Evolutionary conservation across 2,329 filamentous ascomycete genomes (phyloP).

Genomic region (Rhytidhysteron rufulum): DNA sequence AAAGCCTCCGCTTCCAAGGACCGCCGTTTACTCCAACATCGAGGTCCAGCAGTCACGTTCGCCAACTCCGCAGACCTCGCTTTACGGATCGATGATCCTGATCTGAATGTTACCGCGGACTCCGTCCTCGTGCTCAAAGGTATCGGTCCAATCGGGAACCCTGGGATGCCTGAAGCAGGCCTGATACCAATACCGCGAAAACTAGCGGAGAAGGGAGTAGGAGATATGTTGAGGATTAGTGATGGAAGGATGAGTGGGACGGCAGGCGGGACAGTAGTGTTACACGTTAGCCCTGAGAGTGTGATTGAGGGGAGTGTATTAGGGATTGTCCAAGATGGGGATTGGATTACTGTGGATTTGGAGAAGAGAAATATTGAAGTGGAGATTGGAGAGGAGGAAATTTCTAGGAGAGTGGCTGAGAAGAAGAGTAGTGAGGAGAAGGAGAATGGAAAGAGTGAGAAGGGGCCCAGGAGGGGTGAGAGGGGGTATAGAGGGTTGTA

Average conservation of each 20-base stretch:
- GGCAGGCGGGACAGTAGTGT: slow-evolving; percentile 52
- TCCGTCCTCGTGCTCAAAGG: slow-evolving; percentile 84
- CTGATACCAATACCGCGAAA: slow-evolving; percentile 76
- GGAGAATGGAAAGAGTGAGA: slow-evolving; percentile 20
- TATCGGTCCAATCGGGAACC: slow-evolving; percentile 84
- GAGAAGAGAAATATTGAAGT: slow-evolving; percentile 41
- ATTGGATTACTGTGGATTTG: slow-evolving; percentile 45
- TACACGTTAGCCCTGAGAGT: slow-evolving; percentile 53
- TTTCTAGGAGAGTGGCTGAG: slow-evolving; percentile 34
- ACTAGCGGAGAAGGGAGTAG: slow-evolving; percentile 44
- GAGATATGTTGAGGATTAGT: slow-evolving; percentile 51
- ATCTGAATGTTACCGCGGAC: slow-evolving; percentile 68
- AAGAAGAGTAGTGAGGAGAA: slow-evolving; percentile 19
- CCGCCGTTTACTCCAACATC: slow-evolving; percentile 60
- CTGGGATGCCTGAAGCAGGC: slow-evolving; percentile 90
- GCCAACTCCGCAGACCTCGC: slow-evolving; percentile 76
- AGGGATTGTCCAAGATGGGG: slow-evolving; percentile 47
- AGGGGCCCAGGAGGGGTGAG: slow-evolving; percentile 19
- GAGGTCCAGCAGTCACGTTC: slow-evolving; percentile 74
- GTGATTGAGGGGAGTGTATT: slow-evolving; percentile 46
- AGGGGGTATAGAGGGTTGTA: slow-evolving; percentile 59
- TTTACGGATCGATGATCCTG: slow-evolving; percentile 63
- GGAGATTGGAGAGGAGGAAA: slow-evolving; percentile 39
- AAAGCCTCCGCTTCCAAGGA: slow-evolving; percentile 95
- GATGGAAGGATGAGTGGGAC: slow-evolving; percentile 56